Evolutionary conservation across 2,329 filamentous ascomycete genomes (phyloP).

Genomic region (Emergomyces orientalis): DNA sequence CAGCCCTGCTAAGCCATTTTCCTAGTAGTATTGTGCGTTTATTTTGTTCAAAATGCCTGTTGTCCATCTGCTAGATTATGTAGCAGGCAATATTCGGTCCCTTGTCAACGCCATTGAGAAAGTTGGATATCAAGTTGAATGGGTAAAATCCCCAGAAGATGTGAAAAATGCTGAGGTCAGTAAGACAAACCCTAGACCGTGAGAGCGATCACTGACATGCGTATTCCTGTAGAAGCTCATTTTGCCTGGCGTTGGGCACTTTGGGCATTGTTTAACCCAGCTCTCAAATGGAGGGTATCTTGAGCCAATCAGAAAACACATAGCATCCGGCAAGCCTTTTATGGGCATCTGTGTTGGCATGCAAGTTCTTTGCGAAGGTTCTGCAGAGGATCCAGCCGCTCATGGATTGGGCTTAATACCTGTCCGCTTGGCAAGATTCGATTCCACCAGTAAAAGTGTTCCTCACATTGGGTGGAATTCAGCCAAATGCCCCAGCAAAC

Average conservation of each 20-base stretch:
- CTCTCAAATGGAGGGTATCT: conserved; percentile 74
- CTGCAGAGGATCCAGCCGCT: conserved; percentile 63
- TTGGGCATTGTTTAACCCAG: conserved; percentile 87
- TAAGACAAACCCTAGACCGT: conserved; percentile 10
- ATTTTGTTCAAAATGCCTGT: conserved; percentile 32
- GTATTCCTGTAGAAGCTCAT: conserved; percentile 65
- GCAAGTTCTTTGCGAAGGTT: conserved; percentile 81
- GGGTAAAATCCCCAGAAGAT: conserved; percentile 78
- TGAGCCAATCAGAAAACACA: conserved; percentile 71
- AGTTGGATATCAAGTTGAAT: conserved; percentile 84
- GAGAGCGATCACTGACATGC: not conserved
- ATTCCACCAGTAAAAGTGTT: conserved; percentile 72
- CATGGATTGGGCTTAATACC: conserved; percentile 69
- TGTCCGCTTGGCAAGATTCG: conserved; percentile 63
- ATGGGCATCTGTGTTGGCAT: conserved; percentile 96
- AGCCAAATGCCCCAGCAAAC: conserved; percentile 49
- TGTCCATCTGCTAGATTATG: conserved; percentile 62
- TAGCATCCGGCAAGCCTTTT: conserved; percentile 86
- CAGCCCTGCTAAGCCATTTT: not conserved
- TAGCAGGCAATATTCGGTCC: conserved; percentile 91
- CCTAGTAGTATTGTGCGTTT: not conserved
- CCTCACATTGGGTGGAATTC: conserved; percentile 99
- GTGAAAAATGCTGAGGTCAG: conserved; percentile 73
- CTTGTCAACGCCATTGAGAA: conserved; percentile 97
- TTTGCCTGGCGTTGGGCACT: conserved; percentile 92